Conservation (phyloP, 768 basidiomycete species). For the Serendipita indica region DNA sequence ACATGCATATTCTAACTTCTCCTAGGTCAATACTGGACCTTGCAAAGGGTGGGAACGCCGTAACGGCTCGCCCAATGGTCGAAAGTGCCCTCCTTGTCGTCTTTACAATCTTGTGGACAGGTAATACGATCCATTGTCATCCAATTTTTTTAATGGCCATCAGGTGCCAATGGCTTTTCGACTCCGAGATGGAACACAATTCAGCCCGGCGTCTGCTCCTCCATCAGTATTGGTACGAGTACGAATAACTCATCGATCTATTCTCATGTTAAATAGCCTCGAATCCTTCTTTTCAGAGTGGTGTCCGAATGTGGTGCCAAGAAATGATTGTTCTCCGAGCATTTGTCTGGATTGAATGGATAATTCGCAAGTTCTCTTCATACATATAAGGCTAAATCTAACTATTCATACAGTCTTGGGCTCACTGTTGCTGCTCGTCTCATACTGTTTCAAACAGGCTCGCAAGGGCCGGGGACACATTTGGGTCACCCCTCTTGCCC, state of each 20-base stretch:
- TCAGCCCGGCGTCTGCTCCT: slow-evolving; percentile 30
- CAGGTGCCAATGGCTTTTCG: slow-evolving; percentile 46
- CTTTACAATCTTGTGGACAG: slow-evolving; percentile 39
- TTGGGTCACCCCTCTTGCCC: slow-evolving; percentile 31
- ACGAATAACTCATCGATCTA: not conserved
- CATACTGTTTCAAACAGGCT: slow-evolving; percentile 32
- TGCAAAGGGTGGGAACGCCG: slow-evolving; percentile 27
- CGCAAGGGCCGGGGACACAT: slow-evolving; percentile 35
- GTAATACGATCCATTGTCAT: slow-evolving; percentile 23
- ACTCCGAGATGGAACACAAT: slow-evolving; percentile 40
- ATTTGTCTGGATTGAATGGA: slow-evolving; percentile 45
- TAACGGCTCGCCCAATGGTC: slow-evolving; percentile 33
- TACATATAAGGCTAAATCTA: not conserved
- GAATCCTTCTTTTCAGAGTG: slow-evolving; percentile 14
- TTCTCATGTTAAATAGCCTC: not conserved
- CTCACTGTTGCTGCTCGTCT: slow-evolving; percentile 28
- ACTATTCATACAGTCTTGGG: slow-evolving; percentile 26
- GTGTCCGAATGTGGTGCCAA: slow-evolving; percentile 38
- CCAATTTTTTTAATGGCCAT: not conserved
- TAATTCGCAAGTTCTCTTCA: slow-evolving; percentile 29
- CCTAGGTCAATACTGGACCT: slow-evolving; percentile 30
- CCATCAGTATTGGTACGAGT: slow-evolving; percentile 32
- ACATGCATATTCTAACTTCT: not conserved
- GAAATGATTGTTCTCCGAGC: slow-evolving; percentile 40
- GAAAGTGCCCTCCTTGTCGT: slow-evolving; percentile 33